Percentiles rank a stretch among this genome's conserved stretches.
These are phyloP conservation scores for Decorospora gaudefroyi DNA, from an alignment of 2,329 filamentous ascomycete species.

Conservation along the genomic window DNA sequence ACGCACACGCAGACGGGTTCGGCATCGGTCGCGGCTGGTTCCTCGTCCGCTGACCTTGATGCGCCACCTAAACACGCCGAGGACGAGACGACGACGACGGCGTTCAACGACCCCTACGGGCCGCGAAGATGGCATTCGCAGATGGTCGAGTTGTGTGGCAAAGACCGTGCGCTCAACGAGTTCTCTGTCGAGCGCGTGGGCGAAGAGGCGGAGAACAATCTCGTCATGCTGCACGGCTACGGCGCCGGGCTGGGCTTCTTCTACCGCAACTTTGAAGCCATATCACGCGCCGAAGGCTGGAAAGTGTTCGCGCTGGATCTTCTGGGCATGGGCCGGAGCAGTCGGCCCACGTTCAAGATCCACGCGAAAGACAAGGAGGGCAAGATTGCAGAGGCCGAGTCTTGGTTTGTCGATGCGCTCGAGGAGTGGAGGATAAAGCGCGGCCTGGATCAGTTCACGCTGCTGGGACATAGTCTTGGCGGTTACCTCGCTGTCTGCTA, in stretches of 20 bases:
- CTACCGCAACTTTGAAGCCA: slow-evolving; percentile 94
- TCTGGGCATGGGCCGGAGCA: slow-evolving; percentile 91
- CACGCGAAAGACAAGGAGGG: slow-evolving; percentile 77
- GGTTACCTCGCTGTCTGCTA: slow-evolving; percentile 96
- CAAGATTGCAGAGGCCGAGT: slow-evolving; percentile 86
- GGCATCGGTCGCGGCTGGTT: slow-evolving; percentile 52
- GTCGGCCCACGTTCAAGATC: slow-evolving; percentile 81
- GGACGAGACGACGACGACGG: slow-evolving; percentile 54
- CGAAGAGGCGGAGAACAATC: slow-evolving; percentile 77
- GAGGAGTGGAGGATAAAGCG: slow-evolving; percentile 92
- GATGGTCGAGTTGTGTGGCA: slow-evolving; percentile 82
- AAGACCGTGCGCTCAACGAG: slow-evolving; percentile 87
- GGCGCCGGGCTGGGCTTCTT: slow-evolving; percentile 96
- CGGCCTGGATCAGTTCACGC: slow-evolving; percentile 89
- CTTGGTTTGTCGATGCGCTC: slow-evolving; percentile 93
- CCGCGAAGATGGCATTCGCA: slow-evolving; percentile 83
- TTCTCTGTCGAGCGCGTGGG: slow-evolving; percentile 85
- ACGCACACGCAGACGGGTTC: slow-evolving; percentile 68
- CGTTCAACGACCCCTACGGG: slow-evolving; percentile 73
- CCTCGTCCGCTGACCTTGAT: slow-evolving; percentile 48
- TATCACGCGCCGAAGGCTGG: slow-evolving; percentile 79
- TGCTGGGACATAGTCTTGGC: slow-evolving; percentile 90
- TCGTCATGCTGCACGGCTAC: slow-evolving; percentile 97
- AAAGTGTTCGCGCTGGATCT: slow-evolving; percentile 93
- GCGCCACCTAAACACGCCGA: slow-evolving; percentile 45